Percentiles rank a stretch among this genome's conserved stretches.
Evolutionary conservation across 768 basidiomycete species (phyloP).

Genomic region (Lyophyllum atratum): DNA sequence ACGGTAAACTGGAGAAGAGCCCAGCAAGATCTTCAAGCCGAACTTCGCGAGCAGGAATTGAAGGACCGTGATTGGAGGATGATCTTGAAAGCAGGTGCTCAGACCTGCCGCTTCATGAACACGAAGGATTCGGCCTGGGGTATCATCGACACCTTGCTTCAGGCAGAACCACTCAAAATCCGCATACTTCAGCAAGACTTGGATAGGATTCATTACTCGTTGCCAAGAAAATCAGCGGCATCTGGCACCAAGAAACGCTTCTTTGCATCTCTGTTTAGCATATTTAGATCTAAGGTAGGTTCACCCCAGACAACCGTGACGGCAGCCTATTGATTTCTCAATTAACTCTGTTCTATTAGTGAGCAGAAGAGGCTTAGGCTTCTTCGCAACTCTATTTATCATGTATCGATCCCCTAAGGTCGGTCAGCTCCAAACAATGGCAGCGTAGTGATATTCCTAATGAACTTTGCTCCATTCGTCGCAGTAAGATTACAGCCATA

Average conservation of each 20-base stretch:
- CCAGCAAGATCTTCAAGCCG: background rate
- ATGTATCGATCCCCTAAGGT: too few relatives aligned
- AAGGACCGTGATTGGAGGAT: background rate
- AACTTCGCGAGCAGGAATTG: background rate
- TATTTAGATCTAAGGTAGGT: too few relatives aligned
- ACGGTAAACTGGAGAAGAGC: background rate
- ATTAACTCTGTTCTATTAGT: too few relatives aligned
- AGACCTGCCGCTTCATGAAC: background rate
- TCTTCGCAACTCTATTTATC: too few relatives aligned
- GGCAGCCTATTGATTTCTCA: constrained; percentile 8
- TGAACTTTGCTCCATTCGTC: background rate
- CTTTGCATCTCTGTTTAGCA: background rate
- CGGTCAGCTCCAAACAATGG: too few relatives aligned
- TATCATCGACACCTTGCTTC: background rate
- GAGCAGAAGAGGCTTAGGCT: too few relatives aligned
- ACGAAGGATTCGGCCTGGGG: background rate
- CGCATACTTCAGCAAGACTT: background rate
- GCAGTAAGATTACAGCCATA: too few relatives aligned
- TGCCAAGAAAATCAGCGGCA: background rate
- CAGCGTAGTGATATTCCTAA: too few relatives aligned
- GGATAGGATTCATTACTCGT: background rate
- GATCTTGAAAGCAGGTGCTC: background rate
- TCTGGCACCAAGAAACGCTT: background rate
- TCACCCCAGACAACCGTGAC: too few relatives aligned
- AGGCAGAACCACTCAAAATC: background rate